phyloP scores from a whole-genome alignment of 192 early-diverging fungal genomes.

The Coemansia sp. region DNA sequence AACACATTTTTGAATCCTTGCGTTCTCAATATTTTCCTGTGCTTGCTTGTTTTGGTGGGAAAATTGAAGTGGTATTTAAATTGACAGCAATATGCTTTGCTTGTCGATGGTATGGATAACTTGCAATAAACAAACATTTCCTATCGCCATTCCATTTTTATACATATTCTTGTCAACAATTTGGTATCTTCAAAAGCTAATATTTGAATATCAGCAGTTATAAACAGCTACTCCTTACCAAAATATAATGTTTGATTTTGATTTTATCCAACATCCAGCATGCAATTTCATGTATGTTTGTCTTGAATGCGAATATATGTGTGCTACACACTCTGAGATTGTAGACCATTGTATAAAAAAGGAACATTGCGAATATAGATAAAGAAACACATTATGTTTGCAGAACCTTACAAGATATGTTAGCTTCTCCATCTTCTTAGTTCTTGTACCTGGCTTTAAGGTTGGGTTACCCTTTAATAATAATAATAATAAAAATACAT shows the following conservation, averaged over 20 bases:
- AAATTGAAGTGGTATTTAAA: no score
- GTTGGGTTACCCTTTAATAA: no score
- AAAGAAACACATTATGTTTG: neutral
- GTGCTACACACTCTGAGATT: constrained; percentile 10
- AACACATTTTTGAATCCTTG: neutral
- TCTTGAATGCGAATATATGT: constrained; percentile 11
- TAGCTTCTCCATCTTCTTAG: no score
- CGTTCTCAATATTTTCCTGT: neutral
- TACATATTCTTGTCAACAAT: neutral
- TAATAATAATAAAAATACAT: no score
- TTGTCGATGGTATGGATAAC: no score
- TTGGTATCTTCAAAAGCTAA: neutral
- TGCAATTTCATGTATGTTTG: constrained; percentile 12
- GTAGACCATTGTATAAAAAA: constrained; percentile 14
- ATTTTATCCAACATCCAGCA: constrained; percentile 4
- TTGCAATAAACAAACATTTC: neutral
- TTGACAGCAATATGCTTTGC: no score
- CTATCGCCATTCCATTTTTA: neutral
- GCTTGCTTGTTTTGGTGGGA: neutral
- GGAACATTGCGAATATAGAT: constrained; percentile 17
- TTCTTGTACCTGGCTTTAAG: no score
- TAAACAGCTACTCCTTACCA: neutral
- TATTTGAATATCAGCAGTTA: neutral
- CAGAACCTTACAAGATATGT: no score
- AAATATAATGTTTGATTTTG: neutral